Conservation (phyloP, 495 filamentous ascomycete species). For the Umbilicaria muhlenbergii region DNA sequence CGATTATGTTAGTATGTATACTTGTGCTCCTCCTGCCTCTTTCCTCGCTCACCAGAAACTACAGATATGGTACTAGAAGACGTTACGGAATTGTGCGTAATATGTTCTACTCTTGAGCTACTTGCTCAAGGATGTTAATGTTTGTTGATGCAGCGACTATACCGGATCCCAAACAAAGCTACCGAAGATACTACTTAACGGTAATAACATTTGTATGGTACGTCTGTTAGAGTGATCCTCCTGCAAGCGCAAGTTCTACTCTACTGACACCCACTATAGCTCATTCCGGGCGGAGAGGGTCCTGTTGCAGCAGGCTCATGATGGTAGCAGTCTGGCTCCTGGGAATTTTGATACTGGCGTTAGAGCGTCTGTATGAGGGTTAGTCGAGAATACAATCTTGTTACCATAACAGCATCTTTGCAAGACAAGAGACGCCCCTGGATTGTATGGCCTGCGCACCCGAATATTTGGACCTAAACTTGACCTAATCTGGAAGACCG, state of each 20-base stretch:
- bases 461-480: no score
- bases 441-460: no score
- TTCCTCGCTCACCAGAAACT: neutral
- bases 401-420: no score
- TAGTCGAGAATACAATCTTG: no score
- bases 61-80: constrained; percentile 96
- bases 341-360: no score
- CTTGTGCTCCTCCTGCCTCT: neutral
- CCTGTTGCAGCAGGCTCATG: constrained; percentile 27
- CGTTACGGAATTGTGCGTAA: constrained; percentile 84
- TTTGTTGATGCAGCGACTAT: constrained; percentile 61
- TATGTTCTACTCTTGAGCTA: neutral
- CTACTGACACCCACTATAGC: constrained; percentile 26
- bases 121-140: neutral
- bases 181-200: constrained; percentile 88
- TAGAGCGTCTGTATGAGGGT: no score
- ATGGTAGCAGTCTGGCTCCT: neutral
- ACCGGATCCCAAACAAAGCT: constrained; percentile 72
- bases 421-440: no score
- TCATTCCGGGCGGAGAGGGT: constrained; percentile 79
- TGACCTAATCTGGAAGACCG: no score
- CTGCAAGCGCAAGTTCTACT: constrained; percentile 5
- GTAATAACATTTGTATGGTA: constrained; percentile 99
- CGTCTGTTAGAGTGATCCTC: neutral
- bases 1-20: constrained; percentile 93